phyloP scores from a whole-genome alignment of 129 eudicot genomes.

The Erigeron canadensis region DNA sequence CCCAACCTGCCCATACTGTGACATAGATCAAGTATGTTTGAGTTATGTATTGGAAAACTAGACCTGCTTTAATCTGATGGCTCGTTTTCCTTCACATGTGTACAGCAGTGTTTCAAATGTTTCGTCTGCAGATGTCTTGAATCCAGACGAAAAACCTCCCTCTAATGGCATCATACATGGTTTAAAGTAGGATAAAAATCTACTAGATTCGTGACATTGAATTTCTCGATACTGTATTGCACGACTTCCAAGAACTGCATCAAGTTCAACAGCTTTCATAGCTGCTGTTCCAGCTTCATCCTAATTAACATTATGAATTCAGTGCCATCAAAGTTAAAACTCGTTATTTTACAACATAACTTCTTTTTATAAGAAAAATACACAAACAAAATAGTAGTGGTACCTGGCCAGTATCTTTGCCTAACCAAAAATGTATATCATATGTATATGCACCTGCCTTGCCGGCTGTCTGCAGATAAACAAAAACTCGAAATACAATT shows the following conservation, averaged over 20 bases:
- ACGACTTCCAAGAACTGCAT: slow-evolving; percentile 86
- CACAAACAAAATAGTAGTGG: background rate
- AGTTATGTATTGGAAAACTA: background rate
- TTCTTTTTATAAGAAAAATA: background rate
- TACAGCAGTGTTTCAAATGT: slow-evolving; percentile 74
- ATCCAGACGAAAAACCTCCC: slow-evolving; percentile 82
- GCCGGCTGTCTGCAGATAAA: slow-evolving; percentile 69
- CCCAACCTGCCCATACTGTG: background rate
- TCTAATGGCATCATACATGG: slow-evolving; percentile 88
- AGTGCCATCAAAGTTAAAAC: slow-evolving; percentile 11
- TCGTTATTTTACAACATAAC: background rate
- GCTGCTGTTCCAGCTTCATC: slow-evolving; percentile 97
- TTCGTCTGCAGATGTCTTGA: slow-evolving; percentile 63
- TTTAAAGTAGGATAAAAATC: slow-evolving; percentile 81
- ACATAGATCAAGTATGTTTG: slow-evolving; percentile 4
- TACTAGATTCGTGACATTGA: slow-evolving; percentile 82
- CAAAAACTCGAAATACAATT: slow-evolving; percentile 7
- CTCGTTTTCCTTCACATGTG: slow-evolving; percentile 84
- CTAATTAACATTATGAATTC: slow-evolving; percentile 34
- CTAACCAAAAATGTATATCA: slow-evolving; percentile 90
- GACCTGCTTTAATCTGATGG: slow-evolving; percentile 90
- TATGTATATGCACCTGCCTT: slow-evolving; percentile 72
- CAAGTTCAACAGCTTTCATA: slow-evolving; percentile 90
- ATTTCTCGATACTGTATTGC: slow-evolving; percentile 87
- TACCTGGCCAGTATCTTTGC: slow-evolving; percentile 97